Evolutionary conservation across 225 moss, liverwort and hornwort genomes (phyloP).

Genomic region (Polytrichum formosum): DNA sequence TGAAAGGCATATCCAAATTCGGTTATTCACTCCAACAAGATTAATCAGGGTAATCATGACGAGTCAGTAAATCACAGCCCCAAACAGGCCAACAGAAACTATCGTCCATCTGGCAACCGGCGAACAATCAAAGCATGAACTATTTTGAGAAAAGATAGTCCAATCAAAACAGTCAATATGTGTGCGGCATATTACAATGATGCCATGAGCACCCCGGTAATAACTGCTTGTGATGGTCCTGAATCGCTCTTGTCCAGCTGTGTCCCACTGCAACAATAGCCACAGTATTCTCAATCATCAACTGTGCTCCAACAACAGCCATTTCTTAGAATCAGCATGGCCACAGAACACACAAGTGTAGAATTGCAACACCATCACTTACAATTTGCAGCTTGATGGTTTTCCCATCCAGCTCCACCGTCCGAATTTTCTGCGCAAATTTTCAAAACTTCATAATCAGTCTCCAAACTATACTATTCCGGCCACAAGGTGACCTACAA

Average conservation of each 20-base stretch:
- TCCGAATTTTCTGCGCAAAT: constrained; percentile 46
- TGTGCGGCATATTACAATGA: constrained; percentile 19
- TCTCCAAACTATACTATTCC: not conserved
- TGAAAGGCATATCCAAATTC: not conserved
- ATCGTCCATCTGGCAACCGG: not conserved
- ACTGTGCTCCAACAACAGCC: not conserved
- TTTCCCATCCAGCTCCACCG: constrained; percentile 56
- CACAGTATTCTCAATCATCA: not conserved
- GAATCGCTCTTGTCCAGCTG: constrained; percentile 58
- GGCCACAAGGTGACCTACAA: not conserved
- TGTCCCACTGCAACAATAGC: constrained; percentile 30
- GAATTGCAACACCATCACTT: not conserved
- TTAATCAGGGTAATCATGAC: not conserved
- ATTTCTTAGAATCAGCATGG: not conserved
- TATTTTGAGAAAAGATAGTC: not conserved
- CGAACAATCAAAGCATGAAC: not conserved
- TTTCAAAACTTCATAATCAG: not conserved
- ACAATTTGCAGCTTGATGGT: constrained; percentile 29
- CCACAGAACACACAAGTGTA: not conserved
- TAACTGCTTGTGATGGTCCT: constrained; percentile 59
- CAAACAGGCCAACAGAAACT: not conserved
- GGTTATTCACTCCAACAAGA: not conserved
- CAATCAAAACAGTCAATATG: not conserved
- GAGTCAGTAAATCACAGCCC: not conserved
- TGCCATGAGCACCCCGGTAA: constrained; percentile 53